phyloP scores from a whole-genome alignment of 805 yeast genomes.

The Cyberlindnera petersonii region DNA sequence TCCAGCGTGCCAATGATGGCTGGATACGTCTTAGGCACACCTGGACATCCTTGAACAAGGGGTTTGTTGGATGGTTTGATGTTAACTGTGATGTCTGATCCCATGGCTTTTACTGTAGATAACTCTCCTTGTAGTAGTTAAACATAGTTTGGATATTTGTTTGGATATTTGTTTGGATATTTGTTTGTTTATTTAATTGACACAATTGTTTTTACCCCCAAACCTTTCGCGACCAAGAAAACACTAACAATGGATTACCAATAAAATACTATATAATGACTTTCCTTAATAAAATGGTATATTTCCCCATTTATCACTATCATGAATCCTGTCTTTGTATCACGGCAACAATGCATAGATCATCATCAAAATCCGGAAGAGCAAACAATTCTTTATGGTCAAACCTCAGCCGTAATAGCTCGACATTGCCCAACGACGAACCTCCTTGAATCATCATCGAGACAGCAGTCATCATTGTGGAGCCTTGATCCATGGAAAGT shows the following conservation, averaged over 20 bases:
- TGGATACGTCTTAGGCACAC: slow-evolving; percentile 58
- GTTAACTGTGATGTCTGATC: slow-evolving; percentile 23
- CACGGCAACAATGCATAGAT: slow-evolving; percentile 6
- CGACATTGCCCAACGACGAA: not conserved
- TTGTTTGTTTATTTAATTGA: too few relatives aligned
- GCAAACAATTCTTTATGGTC: slow-evolving; percentile 8
- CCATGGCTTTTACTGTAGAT: slow-evolving; percentile 1
- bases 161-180: too few relatives aligned
- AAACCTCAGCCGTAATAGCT: slow-evolving; percentile 9
- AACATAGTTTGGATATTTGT: not conserved
- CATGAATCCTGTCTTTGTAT: not conserved
- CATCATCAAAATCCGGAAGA: slow-evolving; percentile 2
- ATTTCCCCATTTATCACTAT: too few relatives aligned
- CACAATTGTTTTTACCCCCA: too few relatives aligned
- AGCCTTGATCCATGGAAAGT: slow-evolving; percentile 2
- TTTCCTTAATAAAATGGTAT: too few relatives aligned
- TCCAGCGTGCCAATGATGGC: slow-evolving; percentile 55
- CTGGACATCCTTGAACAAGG: slow-evolving; percentile 65
- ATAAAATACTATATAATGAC: too few relatives aligned
- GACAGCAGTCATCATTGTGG: not conserved
- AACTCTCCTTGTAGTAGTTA: not conserved
- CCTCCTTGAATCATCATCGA: slow-evolving; percentile 4
- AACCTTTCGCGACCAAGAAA: too few relatives aligned
- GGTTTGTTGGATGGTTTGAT: slow-evolving; percentile 50
- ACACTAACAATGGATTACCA: too few relatives aligned